Evolutionary conservation across 805 yeast species (phyloP).

Genomic region (Ogataea zsoltii): DNA sequence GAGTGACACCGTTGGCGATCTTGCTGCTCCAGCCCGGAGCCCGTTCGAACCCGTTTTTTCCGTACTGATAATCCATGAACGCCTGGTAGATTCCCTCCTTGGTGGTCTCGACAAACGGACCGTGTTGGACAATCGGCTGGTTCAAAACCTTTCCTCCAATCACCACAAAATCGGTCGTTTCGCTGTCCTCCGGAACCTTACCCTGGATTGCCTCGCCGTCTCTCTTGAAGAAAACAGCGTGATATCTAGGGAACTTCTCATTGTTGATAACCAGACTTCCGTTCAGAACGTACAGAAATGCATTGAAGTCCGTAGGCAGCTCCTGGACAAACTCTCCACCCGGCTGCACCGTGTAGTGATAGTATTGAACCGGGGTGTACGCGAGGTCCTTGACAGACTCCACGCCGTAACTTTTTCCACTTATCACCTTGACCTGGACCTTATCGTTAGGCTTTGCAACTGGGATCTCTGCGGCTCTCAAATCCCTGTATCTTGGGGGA

Average conservation of each 20-base stretch:
- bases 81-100: slow-evolving; percentile 67
- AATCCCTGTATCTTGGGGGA: slow-evolving; percentile 77
- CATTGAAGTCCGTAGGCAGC: slow-evolving; percentile 61
- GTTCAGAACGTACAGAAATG: slow-evolving; percentile 64
- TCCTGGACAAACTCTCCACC: slow-evolving; percentile 65
- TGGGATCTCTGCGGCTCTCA: slow-evolving; percentile 71
- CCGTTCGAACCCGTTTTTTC: slow-evolving; percentile 68
- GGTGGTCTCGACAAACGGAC: slow-evolving; percentile 84
- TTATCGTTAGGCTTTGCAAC: slow-evolving; percentile 63
- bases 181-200: slow-evolving; percentile 44
- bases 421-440: slow-evolving; percentile 67
- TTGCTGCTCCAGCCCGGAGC: slow-evolving; percentile 59
- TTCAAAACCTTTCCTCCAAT: slow-evolving; percentile 74
- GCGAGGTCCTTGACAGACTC: slow-evolving; percentile 74
- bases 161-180: slow-evolving; percentile 62
- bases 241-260: slow-evolving; percentile 43
- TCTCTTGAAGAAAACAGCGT: slow-evolving; percentile 62
- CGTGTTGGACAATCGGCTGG: slow-evolving; percentile 81
- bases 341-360: slow-evolving; percentile 63
- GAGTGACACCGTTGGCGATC: slow-evolving; percentile 36
- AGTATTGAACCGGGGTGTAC: slow-evolving; percentile 77
- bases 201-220: slow-evolving; percentile 69
- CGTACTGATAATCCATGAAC: slow-evolving; percentile 68
- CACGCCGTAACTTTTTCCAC: slow-evolving; percentile 77
- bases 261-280: slow-evolving; percentile 57